These are phyloP conservation scores for Leptodermis oblonga DNA, from an alignment of 257 asterid species.

Conservation along the genomic window DNA sequence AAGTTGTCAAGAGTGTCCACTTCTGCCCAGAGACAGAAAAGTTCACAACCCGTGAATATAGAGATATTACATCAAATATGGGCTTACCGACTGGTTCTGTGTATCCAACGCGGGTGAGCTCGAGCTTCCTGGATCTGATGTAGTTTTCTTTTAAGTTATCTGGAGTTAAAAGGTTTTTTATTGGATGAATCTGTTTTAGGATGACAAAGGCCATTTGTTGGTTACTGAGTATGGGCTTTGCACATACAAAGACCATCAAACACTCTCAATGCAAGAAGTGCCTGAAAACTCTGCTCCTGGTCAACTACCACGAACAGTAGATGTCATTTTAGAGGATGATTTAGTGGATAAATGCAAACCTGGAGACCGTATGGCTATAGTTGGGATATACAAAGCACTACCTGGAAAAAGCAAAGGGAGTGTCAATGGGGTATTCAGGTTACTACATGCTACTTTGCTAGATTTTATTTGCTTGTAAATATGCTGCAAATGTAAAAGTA, in stretches of 20 bases:
- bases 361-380: conserved; percentile 92
- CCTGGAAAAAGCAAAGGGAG: conserved; percentile 89
- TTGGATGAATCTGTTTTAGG: conserved; percentile 38
- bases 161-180: conserved; percentile 9
- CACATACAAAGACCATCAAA: conserved; percentile 87
- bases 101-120: conserved; percentile 83
- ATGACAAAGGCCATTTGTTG: conserved; percentile 81
- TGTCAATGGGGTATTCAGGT: conserved; percentile 98
- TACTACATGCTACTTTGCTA: conserved; percentile 1
- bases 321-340: conserved; percentile 85
- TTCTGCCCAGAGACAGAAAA: conserved; percentile 74
- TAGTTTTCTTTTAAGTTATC: conserved; percentile 2
- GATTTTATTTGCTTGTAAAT: not conserved
- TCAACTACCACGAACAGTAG: conserved; percentile 93
- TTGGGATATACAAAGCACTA: conserved; percentile 93
- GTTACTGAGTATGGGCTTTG: conserved; percentile 91
- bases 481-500: not conserved
- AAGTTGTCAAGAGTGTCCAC: conserved; percentile 96
- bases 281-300: conserved; percentile 99
- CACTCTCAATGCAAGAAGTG: conserved; percentile 91
- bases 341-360: conserved; percentile 96
- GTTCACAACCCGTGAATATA: conserved; percentile 76
- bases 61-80: conserved; percentile 85
- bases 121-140: conserved; percentile 11
- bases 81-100: conserved; percentile 98